phyloP scores from a whole-genome alignment of 2,329 filamentous ascomycete species.

The Ophiocordyceps camponoti-leonardi region DNA sequence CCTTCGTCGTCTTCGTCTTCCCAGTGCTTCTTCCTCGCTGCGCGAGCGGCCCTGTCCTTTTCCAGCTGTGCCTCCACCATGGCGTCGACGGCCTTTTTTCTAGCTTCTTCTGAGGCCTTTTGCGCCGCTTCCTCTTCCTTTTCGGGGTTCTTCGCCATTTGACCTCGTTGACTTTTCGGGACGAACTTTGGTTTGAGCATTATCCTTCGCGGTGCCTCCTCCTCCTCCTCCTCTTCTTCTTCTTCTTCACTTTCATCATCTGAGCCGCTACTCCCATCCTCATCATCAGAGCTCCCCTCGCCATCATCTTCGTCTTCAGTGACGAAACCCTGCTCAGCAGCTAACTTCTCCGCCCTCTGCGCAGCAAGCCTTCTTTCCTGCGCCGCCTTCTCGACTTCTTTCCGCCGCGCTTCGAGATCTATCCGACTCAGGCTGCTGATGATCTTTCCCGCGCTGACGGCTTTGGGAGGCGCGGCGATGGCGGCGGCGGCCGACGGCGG shows the following conservation, averaged over 20 bases:
- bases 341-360: conserved; percentile 30
- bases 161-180: conserved; percentile 36
- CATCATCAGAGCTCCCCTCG: conserved; percentile 13
- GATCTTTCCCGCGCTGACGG: conserved; percentile 37
- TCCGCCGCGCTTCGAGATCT: conserved; percentile 29
- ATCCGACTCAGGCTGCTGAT: conserved; percentile 34
- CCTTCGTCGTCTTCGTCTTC: conserved; percentile 57
- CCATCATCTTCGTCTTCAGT: conserved; percentile 34
- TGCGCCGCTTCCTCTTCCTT: conserved; percentile 17
- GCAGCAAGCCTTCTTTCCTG: conserved; percentile 29
- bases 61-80: conserved; percentile 80
- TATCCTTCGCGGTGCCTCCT: conserved; percentile 36
- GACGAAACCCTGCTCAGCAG: conserved; percentile 45
- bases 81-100: conserved; percentile 55
- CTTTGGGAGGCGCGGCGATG: conserved; percentile 38
- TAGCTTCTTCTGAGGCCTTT: conserved; percentile 39
- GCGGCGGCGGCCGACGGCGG: conserved; percentile 13
- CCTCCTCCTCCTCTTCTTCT: conserved; percentile 32
- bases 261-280: background rate
- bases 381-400: conserved; percentile 23
- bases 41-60: conserved; percentile 59
- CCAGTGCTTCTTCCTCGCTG: conserved; percentile 70
- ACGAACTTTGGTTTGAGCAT: conserved; percentile 49
- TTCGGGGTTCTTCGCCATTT: conserved; percentile 10
- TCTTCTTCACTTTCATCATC: conserved; percentile 23